Conservation (phyloP, 2,329 filamentous ascomycete genomes). For the Onygena corvina region DNA sequence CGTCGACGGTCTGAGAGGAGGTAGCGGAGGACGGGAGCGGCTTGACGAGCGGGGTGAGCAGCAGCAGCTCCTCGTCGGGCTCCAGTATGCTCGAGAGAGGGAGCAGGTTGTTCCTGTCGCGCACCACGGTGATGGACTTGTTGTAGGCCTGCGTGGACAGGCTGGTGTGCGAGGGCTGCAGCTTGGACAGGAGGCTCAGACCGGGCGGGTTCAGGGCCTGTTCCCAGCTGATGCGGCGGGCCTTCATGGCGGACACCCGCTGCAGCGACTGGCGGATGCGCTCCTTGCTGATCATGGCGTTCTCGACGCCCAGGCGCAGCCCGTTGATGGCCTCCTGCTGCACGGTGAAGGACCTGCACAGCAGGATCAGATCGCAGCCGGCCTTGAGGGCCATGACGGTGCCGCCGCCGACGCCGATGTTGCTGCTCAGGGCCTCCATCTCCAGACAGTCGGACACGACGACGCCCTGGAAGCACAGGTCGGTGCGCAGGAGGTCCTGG, state of each 20-base stretch:
- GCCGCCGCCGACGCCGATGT: conserved; percentile 91
- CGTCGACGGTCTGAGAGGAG: conserved; percentile 56
- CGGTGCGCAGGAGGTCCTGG: conserved; percentile 73
- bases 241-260: conserved; percentile 69
- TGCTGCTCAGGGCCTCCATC: conserved; percentile 91
- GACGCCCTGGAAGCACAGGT: conserved; percentile 80
- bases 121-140: conserved; percentile 80
- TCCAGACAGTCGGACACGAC: conserved; percentile 92
- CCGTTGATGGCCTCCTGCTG: conserved; percentile 88
- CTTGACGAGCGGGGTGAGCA: conserved; percentile 81
- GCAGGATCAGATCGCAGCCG: conserved; percentile 79
- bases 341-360: conserved; percentile 76
- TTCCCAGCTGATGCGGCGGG: conserved; percentile 77
- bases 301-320: conserved; percentile 77
- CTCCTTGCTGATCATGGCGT: conserved; percentile 71
- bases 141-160: conserved; percentile 82
- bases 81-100: conserved; percentile 73
- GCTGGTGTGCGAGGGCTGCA: conserved; percentile 69
- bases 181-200: conserved; percentile 59
- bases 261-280: conserved; percentile 69
- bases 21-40: conserved; percentile 73
- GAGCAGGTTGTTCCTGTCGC: conserved; percentile 74
- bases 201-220: conserved; percentile 81
- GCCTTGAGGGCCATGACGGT: conserved; percentile 97
- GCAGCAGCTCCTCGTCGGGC: conserved; percentile 73